Evolutionary conservation across 140 eudicot genomes (phyloP).

Genomic region (Oenanthe javanica): DNA sequence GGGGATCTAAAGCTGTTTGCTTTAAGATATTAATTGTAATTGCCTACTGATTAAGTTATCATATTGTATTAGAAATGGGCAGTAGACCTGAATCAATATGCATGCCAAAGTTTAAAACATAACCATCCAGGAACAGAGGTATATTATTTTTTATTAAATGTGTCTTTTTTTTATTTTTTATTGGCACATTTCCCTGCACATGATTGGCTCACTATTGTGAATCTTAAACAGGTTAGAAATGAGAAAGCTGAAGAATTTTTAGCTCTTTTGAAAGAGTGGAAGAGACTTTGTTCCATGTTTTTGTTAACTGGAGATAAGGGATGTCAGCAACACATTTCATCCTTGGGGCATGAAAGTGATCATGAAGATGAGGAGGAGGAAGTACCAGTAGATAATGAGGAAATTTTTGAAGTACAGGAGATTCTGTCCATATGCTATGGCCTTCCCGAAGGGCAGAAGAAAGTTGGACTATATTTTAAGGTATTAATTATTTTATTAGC

Average conservation of each 20-base stretch:
- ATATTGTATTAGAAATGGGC: constrained; percentile 62
- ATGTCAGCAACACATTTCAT: not conserved
- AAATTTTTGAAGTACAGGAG: constrained; percentile 58
- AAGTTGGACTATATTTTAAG: constrained; percentile 55
- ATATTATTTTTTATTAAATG: not conserved
- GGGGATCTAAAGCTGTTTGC: not conserved
- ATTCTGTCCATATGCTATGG: constrained; percentile 66
- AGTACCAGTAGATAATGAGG: constrained; percentile 19
- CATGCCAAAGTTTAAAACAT: constrained; percentile 56
- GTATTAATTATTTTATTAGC: constrained; percentile 15
- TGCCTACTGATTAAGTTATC: not conserved
- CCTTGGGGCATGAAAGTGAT: constrained; percentile 57
- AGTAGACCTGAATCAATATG: constrained; percentile 56
- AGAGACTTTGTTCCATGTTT: constrained; percentile 41
- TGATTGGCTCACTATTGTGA: not conserved
- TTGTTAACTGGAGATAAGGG: constrained; percentile 21
- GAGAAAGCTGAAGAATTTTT: constrained; percentile 73
- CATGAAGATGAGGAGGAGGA: constrained; percentile 21
- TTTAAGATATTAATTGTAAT: not conserved
- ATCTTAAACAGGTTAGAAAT: constrained; percentile 28
- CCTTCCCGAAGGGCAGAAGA: constrained; percentile 35
- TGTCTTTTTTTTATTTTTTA: not conserved
- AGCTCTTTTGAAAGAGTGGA: constrained; percentile 58
- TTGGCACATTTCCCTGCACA: not conserved
- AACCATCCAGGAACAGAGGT: constrained; percentile 95